Base-by-base conservation (phyloP, 495 filamentous ascomycete species). In the Copromyces sp. region DNA sequence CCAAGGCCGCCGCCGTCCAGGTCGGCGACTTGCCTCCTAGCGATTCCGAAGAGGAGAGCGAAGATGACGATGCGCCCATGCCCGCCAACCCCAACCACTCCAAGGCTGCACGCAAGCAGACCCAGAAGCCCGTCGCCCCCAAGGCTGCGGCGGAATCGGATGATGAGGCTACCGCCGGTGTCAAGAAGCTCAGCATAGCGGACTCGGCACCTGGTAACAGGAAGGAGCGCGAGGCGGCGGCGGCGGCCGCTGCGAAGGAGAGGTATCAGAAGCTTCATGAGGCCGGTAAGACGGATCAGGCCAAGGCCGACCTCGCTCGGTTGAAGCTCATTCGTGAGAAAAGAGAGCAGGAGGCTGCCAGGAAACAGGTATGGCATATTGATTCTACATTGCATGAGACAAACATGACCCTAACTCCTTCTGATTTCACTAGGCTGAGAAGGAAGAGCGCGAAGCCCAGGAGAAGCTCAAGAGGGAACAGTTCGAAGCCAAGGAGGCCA, bases 251-350 rank as follows among this genome's bases (percentile, higher is more conserved):
- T 80, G 93, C 93, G 9, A 93, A 93, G 78, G 94, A 97, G 85
- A 86, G 90, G 70, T 98, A 97, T 78, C 87, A 91, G 87, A 97
- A 98, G 86, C 80, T 98, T 75, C 95, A 99, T 77, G 93, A 93
- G 72, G 93, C 93, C 76, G 95, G 95, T 71, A 98, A 98, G 87
- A 98, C 95, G 45, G 96, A 99, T 71, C 93, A 98, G 85, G 95
- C 95, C 29, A 91, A 91, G 76, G 90, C 93, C n/a, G 95, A 99
- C 85, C 76, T 98, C 77, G 95, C 92, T 69, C 85, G 95, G 70
- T 80, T 99, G 78, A 87, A 84, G 75, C 77, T 94, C 69, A 92
- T 99, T 71, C 86, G 90, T 35, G 92, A 97, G 86, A 90, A 92
- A 85, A 87, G 95, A 42, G 95, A 95, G 80, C 90, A 91, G 38